Evolutionary conservation across 1,284 basidiomycete genomes (phyloP).

Genomic region (Pterulicium gracile): DNA sequence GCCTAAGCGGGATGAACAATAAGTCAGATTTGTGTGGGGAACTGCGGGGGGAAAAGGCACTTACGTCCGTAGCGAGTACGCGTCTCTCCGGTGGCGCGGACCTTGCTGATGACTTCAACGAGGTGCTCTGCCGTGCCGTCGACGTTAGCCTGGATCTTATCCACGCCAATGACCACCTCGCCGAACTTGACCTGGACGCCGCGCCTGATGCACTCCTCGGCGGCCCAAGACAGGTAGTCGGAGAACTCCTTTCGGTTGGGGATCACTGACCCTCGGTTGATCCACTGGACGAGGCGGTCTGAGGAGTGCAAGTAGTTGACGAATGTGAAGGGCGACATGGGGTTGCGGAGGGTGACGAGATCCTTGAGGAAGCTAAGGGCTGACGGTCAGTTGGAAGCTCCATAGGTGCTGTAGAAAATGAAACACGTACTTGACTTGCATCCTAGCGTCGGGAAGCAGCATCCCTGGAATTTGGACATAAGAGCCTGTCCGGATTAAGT

Average conservation of each 20-base stretch:
- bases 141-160: slow-evolving; percentile 5
- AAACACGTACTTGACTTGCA: slow-evolving; percentile 40
- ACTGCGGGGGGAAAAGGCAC: too few species aligned
- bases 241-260: slow-evolving; percentile 80
- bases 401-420: neutral
- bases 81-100: slow-evolving; percentile 24
- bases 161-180: slow-evolving; percentile 35
- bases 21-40: too few species aligned
- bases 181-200: slow-evolving; percentile 38
- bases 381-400: slow-evolving; percentile 9
- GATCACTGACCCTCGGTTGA: slow-evolving; percentile 83
- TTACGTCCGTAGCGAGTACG: slow-evolving; percentile 27
- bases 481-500: too few species aligned
- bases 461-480: too few species aligned
- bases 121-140: slow-evolving; percentile 21
- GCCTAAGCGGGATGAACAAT: slow-evolving; percentile 23
- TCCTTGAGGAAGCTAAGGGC: slow-evolving; percentile 47
- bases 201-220: slow-evolving; percentile 28
- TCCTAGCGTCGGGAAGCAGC: slow-evolving; percentile 42
- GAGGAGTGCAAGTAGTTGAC: slow-evolving; percentile 43
- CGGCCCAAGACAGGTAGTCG: slow-evolving; percentile 48
- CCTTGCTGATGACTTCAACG: slow-evolving; percentile 27
- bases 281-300: slow-evolving; percentile 43
- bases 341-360: slow-evolving; percentile 44
- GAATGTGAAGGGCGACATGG: slow-evolving; percentile 45